A percentile compares a stretch with the other conserved stretches of the same genome.
Conservation (phyloP, 1,139 yeast species). For the Yamadazyma dendronema region DNA sequence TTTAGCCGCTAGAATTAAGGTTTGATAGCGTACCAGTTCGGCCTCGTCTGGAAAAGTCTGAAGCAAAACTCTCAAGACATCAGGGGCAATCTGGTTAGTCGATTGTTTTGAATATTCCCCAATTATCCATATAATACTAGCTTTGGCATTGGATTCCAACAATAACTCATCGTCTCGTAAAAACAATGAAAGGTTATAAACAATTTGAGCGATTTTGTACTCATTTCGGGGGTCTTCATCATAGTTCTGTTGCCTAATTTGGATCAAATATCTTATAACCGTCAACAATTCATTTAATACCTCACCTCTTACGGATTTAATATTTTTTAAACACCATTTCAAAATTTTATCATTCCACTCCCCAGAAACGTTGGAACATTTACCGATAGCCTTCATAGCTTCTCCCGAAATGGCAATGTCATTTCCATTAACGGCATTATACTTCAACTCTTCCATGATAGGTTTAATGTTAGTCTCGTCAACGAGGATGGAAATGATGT, state of each 20-base stretch:
- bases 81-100: slow-evolving; percentile 61
- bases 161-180: slow-evolving; percentile 24
- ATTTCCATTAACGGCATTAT: slow-evolving; percentile 49
- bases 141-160: slow-evolving; percentile 58
- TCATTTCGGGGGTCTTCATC: slow-evolving; percentile 17
- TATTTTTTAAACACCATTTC: slow-evolving; percentile 41
- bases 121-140: slow-evolving; percentile 86
- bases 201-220: slow-evolving; percentile 32
- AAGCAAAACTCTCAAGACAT: slow-evolving; percentile 64
- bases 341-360: slow-evolving; percentile 38
- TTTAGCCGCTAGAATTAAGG: slow-evolving; percentile 73
- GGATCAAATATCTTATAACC: slow-evolving; percentile 71
- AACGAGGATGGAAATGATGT: slow-evolving; percentile 58
- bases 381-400: slow-evolving; percentile 59
- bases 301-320: slow-evolving; percentile 26
- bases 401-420: slow-evolving; percentile 41
- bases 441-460: slow-evolving; percentile 68
- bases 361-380: slow-evolving; percentile 43
- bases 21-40: slow-evolving; percentile 65
- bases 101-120: slow-evolving; percentile 68
- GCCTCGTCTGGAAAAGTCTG: slow-evolving; percentile 56
- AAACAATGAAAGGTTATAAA: slow-evolving; percentile 35
- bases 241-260: slow-evolving; percentile 36
- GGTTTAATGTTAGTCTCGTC: slow-evolving; percentile 48
- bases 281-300: slow-evolving; percentile 61